Evolutionary conservation across 2,329 filamentous ascomycete genomes (phyloP).

Genomic region (Teratosphaeria zuluensis): DNA sequence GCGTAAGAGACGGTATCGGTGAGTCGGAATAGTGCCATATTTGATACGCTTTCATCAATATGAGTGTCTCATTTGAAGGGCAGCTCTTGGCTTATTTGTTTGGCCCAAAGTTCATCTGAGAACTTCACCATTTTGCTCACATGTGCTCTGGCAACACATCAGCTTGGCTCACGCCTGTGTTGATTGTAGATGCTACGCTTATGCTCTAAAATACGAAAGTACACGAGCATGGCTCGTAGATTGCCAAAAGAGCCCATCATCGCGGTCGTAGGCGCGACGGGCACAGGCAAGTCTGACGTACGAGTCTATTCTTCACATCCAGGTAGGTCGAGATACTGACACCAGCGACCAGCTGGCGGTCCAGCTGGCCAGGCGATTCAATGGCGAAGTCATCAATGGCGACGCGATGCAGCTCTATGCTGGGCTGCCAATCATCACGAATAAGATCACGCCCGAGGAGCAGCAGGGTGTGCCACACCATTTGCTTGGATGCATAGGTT

Average conservation of each 20-base stretch:
- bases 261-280: constrained; percentile 78
- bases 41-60: neutral
- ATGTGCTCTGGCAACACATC: no score
- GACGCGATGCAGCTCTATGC: constrained; percentile 97
- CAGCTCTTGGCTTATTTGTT: neutral
- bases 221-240: neutral
- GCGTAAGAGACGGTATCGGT: neutral
- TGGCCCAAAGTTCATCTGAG: neutral
- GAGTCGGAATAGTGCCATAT: neutral
- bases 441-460: constrained; percentile 72
- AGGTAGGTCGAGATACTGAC: constrained; percentile 23
- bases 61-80: neutral
- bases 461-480: constrained; percentile 77
- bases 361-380: constrained; percentile 69
- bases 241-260: constrained; percentile 45
- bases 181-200: neutral
- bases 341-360: constrained; percentile 63
- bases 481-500: constrained; percentile 66
- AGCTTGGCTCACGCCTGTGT: neutral
- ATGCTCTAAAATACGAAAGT: neutral
- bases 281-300: constrained; percentile 89
- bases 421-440: constrained; percentile 87
- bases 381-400: constrained; percentile 92
- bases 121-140: no score
- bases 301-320: constrained; percentile 12